Percentiles rank a stretch among this genome's conserved stretches.
phyloP scores from a whole-genome alignment of 306 rosid species.

The Cicer bijugum region DNA sequence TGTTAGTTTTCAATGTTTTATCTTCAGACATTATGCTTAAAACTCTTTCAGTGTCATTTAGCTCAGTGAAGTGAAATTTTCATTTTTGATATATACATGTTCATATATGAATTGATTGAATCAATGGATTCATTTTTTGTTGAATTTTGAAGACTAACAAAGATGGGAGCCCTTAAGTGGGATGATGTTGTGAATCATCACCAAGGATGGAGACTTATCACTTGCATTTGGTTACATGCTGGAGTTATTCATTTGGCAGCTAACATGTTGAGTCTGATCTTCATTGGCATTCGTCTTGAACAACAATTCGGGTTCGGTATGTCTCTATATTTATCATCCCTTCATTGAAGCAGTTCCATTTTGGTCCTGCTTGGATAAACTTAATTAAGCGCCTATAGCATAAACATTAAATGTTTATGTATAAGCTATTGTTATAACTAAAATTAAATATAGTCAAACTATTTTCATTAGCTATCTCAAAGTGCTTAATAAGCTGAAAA shows the following conservation, averaged over 20 bases:
- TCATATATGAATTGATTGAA: slow-evolving; percentile 24
- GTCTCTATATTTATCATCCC: slow-evolving; percentile 33
- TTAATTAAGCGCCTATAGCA: too few relatives aligned
- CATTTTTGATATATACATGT: neutral
- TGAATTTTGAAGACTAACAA: slow-evolving; percentile 62
- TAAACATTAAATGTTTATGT: too few relatives aligned
- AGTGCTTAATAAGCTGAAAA: too few relatives aligned
- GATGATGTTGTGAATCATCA: slow-evolving; percentile 60
- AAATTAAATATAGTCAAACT: too few relatives aligned
- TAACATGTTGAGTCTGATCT: slow-evolving; percentile 78
- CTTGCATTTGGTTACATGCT: slow-evolving; percentile 91
- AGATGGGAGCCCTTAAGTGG: slow-evolving; percentile 78
- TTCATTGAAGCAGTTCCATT: neutral
- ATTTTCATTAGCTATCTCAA: too few relatives aligned
- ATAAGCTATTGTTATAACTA: too few relatives aligned
- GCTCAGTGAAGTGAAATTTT: neutral
- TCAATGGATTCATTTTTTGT: slow-evolving; percentile 15
- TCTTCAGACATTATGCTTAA: too few relatives aligned
- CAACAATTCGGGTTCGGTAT: slow-evolving; percentile 90
- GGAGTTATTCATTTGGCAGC: slow-evolving; percentile 77
- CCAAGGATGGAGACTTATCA: slow-evolving; percentile 88
- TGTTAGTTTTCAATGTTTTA: too few relatives aligned
- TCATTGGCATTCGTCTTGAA: slow-evolving; percentile 87
- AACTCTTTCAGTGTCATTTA: too few relatives aligned
- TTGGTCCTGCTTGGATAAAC: too few relatives aligned